These are phyloP conservation scores for Excoecaria cochinchinensis DNA, from an alignment of 345 rosid species.

Conservation along the genomic window DNA sequence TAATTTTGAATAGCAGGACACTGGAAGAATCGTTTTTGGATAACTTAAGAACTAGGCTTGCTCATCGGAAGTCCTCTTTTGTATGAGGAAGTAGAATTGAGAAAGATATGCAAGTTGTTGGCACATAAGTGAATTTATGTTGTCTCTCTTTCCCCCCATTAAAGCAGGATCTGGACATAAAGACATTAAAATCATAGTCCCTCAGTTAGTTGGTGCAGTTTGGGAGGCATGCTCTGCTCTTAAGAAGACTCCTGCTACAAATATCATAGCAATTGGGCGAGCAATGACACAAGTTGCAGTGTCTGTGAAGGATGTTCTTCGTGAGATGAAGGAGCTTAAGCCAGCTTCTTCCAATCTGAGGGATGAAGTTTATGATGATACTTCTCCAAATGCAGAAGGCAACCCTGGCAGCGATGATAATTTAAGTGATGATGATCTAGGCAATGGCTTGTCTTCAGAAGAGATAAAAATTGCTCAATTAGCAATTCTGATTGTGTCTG, in stretches of 20 bases:
- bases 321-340: constrained; percentile 94
- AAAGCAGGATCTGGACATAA: constrained; percentile 53
- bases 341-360: constrained; percentile 39
- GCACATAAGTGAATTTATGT: not conserved
- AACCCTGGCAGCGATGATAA: constrained; percentile 25
- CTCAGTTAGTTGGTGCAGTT: constrained; percentile 66
- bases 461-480: constrained; percentile 80
- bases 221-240: constrained; percentile 89
- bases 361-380: constrained; percentile 39
- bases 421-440: constrained; percentile 54
- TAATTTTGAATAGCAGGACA: not conserved
- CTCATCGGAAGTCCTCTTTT: no score
- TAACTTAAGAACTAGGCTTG: not conserved
- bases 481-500: constrained; percentile 57
- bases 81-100: not conserved
- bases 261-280: constrained; percentile 75
- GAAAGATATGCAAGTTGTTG: not conserved
- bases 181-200: constrained; percentile 43
- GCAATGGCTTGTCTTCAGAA: constrained; percentile 68
- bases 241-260: constrained; percentile 75
- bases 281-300: constrained; percentile 83
- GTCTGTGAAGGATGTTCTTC: constrained; percentile 85
- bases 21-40: not conserved
- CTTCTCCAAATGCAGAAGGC: constrained; percentile 22
- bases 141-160: constrained; percentile 1